Evolutionary conservation across 805 yeast species (phyloP).

Genomic region (Cyberlindnera subsufficiens): DNA sequence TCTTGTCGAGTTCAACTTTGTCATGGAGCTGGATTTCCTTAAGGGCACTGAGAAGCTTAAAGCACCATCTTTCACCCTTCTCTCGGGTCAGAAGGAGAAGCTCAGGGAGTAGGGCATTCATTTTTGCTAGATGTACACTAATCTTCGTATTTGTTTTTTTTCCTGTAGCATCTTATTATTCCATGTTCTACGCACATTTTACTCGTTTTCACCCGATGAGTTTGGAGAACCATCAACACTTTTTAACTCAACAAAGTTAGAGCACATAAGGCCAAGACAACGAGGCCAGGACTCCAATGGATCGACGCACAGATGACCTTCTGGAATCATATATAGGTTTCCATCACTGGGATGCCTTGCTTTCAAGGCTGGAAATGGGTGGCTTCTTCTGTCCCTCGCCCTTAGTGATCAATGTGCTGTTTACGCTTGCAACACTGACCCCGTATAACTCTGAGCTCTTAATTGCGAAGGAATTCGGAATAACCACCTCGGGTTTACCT

Average conservation of each 20-base stretch:
- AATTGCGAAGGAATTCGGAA: conserved; percentile 22
- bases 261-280: too few relatives aligned
- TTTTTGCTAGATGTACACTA: too few relatives aligned
- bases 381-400: conserved; percentile 26
- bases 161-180: too few relatives aligned
- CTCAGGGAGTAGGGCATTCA: conserved; percentile 22
- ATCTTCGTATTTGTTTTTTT: too few relatives aligned
- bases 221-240: too few relatives aligned
- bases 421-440: conserved; percentile 32
- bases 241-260: too few relatives aligned
- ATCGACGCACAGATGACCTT: conserved; percentile 5
- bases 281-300: background rate
- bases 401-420: conserved; percentile 27
- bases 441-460: conserved; percentile 19
- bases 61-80: conserved; percentile 84
- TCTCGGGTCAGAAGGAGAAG: conserved; percentile 71
- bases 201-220: too few relatives aligned
- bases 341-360: conserved; percentile 30
- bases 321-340: conserved; percentile 20
- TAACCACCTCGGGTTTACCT: conserved; percentile 21
- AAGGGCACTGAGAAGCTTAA: conserved; percentile 85
- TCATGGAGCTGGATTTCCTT: conserved; percentile 92
- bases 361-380: conserved; percentile 30
- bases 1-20: conserved; percentile 76
- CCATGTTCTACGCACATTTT: too few relatives aligned